phyloP scores from a whole-genome alignment of 805 yeast species.

The Ogataea paradorogensis region DNA sequence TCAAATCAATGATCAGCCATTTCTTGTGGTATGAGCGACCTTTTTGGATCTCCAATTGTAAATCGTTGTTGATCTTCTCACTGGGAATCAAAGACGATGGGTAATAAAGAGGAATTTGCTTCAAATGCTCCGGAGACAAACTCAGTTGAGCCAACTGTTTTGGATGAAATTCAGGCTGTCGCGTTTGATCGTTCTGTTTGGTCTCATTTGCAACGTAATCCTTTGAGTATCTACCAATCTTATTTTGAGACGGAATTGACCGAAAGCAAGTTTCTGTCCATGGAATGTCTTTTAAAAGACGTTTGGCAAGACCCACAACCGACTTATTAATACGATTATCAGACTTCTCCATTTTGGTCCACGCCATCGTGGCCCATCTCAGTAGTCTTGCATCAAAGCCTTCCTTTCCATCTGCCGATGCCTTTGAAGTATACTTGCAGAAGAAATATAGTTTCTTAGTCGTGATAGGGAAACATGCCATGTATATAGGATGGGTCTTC shows the following conservation, averaged over 20 bases:
- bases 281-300: conserved; percentile 60
- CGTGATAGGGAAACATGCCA: conserved; percentile 73
- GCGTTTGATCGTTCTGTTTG: conserved; percentile 4
- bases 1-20: conserved; percentile 48
- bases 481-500: conserved; percentile 40
- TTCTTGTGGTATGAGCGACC: conserved; percentile 55
- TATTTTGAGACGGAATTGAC: conserved; percentile 67
- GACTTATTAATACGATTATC: conserved; percentile 53
- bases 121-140: conserved; percentile 28
- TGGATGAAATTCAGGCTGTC: conserved; percentile 10
- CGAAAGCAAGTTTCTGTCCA: conserved; percentile 77
- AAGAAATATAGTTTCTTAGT: conserved; percentile 57
- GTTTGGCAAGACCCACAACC: conserved; percentile 52
- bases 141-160: conserved; percentile 10
- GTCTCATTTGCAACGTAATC: conserved; percentile 16
- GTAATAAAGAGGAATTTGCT: conserved; percentile 45
- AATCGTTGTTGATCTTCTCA: conserved; percentile 34
- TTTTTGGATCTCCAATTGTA: conserved; percentile 39
- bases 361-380: conserved; percentile 50
- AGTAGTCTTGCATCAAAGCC: conserved; percentile 42
- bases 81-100: conserved; percentile 40
- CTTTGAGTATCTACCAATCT: conserved; percentile 51
- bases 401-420: conserved; percentile 32
- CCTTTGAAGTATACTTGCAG: conserved; percentile 53
- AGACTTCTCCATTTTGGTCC: conserved; percentile 62